Evolutionary conservation across 2,329 filamentous ascomycete species (phyloP).

Genomic region (Dactylellina sp.): DNA sequence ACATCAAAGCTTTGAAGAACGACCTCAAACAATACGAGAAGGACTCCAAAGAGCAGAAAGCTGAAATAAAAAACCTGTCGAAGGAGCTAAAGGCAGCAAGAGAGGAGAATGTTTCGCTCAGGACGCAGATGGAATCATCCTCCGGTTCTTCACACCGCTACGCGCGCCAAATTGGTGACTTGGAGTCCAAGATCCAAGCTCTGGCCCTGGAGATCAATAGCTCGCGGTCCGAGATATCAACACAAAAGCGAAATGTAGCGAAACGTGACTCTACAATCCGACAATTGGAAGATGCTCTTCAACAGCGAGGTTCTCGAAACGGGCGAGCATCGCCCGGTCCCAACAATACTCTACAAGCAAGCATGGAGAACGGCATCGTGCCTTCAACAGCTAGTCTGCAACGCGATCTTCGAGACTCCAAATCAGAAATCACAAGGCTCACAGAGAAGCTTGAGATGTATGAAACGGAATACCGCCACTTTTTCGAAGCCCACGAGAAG

Average conservation of each 20-base stretch:
- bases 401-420: constrained; percentile 42
- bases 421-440: constrained; percentile 32
- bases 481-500: constrained; percentile 50
- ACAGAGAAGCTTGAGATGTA: constrained; percentile 54
- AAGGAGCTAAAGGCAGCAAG: constrained; percentile 35
- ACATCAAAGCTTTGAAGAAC: constrained; percentile 37
- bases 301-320: constrained; percentile 34
- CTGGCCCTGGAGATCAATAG: constrained; percentile 40
- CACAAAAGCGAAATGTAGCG: constrained; percentile 31
- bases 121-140: constrained; percentile 37
- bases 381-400: constrained; percentile 26
- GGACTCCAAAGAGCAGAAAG: constrained; percentile 41
- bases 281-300: constrained; percentile 43
- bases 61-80: constrained; percentile 39
- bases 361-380: constrained; percentile 27
- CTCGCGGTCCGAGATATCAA: constrained; percentile 33
- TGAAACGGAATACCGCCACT: constrained; percentile 50
- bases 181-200: constrained; percentile 46
- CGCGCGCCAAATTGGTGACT: constrained; percentile 39
- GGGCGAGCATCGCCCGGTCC: constrained; percentile 42
- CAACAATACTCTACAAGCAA: constrained; percentile 16
- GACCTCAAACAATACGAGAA: constrained; percentile 54
- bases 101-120: constrained; percentile 37
- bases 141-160: constrained; percentile 37
- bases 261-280: constrained; percentile 44